phyloP scores from a whole-genome alignment of 2,329 filamentous ascomycete species.

The Fusarium sp. region DNA sequence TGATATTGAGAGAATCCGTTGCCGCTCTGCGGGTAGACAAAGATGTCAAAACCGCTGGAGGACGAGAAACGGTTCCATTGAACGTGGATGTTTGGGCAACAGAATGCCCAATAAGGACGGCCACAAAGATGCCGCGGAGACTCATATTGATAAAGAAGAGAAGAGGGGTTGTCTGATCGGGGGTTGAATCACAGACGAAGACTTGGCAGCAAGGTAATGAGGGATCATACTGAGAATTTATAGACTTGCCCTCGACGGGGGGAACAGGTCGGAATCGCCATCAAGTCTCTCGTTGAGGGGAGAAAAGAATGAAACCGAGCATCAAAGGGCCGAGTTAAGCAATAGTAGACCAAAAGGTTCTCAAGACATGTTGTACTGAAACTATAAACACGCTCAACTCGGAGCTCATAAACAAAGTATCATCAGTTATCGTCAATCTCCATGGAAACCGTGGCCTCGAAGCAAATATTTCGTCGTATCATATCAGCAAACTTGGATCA shows the following conservation, averaged over 20 bases:
- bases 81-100: conserved; percentile 4
- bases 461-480: conserved; percentile 20
- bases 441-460: conserved; percentile 20
- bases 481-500: conserved; percentile 18
- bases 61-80: no score
- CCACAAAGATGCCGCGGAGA: conserved; percentile 10
- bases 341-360: neutral
- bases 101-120: conserved; percentile 12
- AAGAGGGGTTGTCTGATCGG: neutral
- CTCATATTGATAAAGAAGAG: conserved; percentile 6
- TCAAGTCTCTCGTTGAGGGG: neutral
- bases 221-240: neutral
- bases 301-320: neutral
- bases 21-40: no score
- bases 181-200: neutral
- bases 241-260: neutral
- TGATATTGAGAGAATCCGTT: no score
- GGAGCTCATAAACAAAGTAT: neutral
- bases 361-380: no score
- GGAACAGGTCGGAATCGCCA: neutral
- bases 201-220: neutral
- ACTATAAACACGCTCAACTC: no score
- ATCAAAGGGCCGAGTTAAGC: neutral
- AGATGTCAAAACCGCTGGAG: no score
- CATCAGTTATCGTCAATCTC: conserved; percentile 26